Percentiles rank a stretch among this genome's conserved stretches.
Evolutionary conservation across 345 rosid species (phyloP).

Genomic region (Citrus hindsii): DNA sequence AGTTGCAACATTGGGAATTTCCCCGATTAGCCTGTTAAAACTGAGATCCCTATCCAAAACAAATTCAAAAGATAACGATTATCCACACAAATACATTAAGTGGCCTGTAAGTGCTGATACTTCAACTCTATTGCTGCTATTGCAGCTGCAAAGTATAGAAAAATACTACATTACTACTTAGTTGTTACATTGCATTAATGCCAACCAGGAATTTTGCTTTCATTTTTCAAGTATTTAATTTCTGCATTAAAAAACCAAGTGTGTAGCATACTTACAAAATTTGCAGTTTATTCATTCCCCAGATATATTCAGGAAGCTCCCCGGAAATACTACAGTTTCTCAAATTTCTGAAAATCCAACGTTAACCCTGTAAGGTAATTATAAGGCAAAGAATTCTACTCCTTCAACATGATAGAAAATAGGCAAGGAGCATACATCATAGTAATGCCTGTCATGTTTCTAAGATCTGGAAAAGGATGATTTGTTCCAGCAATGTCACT

Average conservation of each 20-base stretch:
- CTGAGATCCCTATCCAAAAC: constrained; percentile 27
- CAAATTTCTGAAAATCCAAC: constrained; percentile 32
- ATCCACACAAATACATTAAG: neutral
- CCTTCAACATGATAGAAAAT: neutral
- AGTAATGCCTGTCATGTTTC: constrained; percentile 6
- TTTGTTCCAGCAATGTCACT: constrained; percentile 21
- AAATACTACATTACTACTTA: neutral
- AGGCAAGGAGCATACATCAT: constrained; percentile 15
- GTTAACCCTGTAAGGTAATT: neutral
- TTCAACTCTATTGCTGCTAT: neutral
- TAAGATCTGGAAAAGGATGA: constrained; percentile 24
- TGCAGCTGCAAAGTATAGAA: neutral
- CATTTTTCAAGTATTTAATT: neutral
- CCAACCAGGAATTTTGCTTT: neutral
- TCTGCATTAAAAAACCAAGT: neutral
- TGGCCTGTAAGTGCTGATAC: neutral
- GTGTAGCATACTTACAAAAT: constrained; percentile 31
- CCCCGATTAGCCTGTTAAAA: constrained; percentile 24
- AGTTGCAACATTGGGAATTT: constrained; percentile 2
- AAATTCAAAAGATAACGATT: neutral
- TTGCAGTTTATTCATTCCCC: constrained; percentile 26
- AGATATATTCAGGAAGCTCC: constrained; percentile 34
- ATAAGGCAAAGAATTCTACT: neutral
- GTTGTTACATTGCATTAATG: neutral
- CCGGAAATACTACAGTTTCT: constrained; percentile 43